Percentiles rank a stretch among this genome's conserved stretches.
Evolutionary conservation across 352 stramenopile genomes (phyloP).

Genomic region (Vaucheria bursata): DNA sequence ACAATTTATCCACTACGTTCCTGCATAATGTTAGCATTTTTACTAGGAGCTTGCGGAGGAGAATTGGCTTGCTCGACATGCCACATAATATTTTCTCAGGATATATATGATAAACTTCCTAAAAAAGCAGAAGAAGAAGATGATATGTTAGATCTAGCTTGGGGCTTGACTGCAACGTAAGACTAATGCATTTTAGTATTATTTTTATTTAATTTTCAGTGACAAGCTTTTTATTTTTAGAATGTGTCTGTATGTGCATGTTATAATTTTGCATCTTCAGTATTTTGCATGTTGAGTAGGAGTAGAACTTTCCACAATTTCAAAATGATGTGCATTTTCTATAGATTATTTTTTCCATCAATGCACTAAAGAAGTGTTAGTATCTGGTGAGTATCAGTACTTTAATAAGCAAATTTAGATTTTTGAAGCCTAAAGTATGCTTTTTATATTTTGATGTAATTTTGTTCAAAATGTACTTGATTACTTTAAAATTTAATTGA

Average conservation of each 20-base stretch:
- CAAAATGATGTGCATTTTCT: too few relatives aligned
- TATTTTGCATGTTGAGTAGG: neutral
- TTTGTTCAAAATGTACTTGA: too few relatives aligned
- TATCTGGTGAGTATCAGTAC: too few relatives aligned
- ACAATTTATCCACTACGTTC: neutral
- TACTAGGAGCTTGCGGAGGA: conserved; percentile 68
- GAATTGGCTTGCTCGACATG: conserved; percentile 85
- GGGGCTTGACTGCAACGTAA: conserved; percentile 81
- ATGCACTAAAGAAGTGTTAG: too few relatives aligned
- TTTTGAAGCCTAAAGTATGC: too few relatives aligned
- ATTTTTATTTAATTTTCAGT: conserved; percentile 4
- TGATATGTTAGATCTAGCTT: conserved; percentile 87
- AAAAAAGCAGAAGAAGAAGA: conserved; percentile 81
- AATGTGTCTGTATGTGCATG: neutral
- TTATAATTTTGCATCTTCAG: neutral
- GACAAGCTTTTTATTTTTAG: neutral
- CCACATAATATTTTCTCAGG: conserved; percentile 78
- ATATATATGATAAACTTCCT: conserved; percentile 72
- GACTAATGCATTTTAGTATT: conserved; percentile 13
- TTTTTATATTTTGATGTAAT: too few relatives aligned
- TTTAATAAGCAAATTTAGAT: too few relatives aligned
- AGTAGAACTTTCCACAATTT: too few relatives aligned
- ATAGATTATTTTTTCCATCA: too few relatives aligned
- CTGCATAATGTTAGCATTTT: conserved; percentile 1
- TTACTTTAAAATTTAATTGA: too few relatives aligned